Evolutionary conservation across 2,329 filamentous ascomycete species (phyloP), one percentile per base, ranked within the genome.

Genomic region (Xylariaceae sp.): DNA sequence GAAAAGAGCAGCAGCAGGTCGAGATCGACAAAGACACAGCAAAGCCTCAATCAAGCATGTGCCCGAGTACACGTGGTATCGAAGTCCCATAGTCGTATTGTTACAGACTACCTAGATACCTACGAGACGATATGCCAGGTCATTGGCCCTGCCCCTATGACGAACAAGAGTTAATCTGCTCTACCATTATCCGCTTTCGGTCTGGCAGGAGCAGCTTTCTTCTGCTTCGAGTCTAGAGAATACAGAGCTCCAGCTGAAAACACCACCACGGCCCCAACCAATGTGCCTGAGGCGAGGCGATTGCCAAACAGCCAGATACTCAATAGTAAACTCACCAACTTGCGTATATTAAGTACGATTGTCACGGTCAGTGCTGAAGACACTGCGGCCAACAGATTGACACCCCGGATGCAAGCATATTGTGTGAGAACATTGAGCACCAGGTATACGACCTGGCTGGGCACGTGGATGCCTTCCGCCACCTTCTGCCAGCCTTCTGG

Each of bases 221-320:
- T 60, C 12, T 66, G 64, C 64, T 71, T 71, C 42, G 78, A 75
- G 60, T 95, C 91, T 65, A 91, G 80, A 2, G 89, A 91, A 73
- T 99, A 99, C 59, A 97, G 70, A 0, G 86, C 92, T n/a, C 91
- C 94, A 0, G 90, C 89, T 11, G 87, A 81, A 73, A 97, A 99
- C 6, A 99, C 94, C 58, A 97, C 77, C 4, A 83, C 76, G 0
- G 92, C 91, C 2, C 94, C 94, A 3, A 89, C 56, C 51, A 95
- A 72, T 57, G 95, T 96, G 40, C 89, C 86, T 0, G 78, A 73
- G 9, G 87, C 83, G 60, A 99, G 76, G 40, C 80, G 73, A 69
- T 99, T 96, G 4, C 92, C 94, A 72, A 99, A 99, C 1, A 99
- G 72, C 81, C 91, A 92, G 56, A 97, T 95, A 64, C 91, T 96